phyloP scores from a whole-genome alignment of 768 basidiomycete genomes.

The Suillus plorans region DNA sequence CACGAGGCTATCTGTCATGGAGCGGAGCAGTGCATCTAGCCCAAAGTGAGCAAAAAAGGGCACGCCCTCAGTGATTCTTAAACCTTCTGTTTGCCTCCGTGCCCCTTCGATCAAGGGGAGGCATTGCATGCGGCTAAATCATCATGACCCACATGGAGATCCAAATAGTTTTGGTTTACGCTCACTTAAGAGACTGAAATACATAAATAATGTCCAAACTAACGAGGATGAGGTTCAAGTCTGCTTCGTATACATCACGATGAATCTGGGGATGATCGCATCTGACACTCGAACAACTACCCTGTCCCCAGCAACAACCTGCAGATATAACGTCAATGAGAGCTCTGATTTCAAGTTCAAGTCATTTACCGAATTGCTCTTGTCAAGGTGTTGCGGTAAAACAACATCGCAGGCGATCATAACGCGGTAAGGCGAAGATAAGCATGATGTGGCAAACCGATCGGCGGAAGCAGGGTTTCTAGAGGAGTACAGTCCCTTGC shows the following conservation, averaged over 20 bases:
- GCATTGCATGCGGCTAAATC: neutral
- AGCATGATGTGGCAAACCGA: constrained; percentile 62
- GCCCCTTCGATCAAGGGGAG: neutral
- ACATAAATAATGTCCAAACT: neutral
- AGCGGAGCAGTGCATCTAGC: neutral
- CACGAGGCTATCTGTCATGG: neutral
- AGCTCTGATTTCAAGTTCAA: constrained; percentile 5
- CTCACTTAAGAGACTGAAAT: neutral
- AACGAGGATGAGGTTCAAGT: constrained; percentile 11
- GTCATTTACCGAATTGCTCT: constrained; percentile 24
- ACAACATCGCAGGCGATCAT: constrained; percentile 60
- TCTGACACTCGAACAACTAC: constrained; percentile 55
- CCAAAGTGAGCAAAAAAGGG: neutral
- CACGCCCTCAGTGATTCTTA: neutral
- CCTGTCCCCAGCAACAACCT: constrained; percentile 49
- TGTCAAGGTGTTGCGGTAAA: constrained; percentile 33
- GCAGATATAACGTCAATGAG: constrained; percentile 26
- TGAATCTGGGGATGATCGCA: constrained; percentile 56
- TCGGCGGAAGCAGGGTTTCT: constrained; percentile 59
- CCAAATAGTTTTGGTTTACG: neutral
- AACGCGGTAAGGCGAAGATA: constrained; percentile 64
- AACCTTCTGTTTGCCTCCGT: neutral
- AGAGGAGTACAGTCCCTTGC: constrained; percentile 64
- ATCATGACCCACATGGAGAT: neutral
- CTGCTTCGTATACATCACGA: constrained; percentile 56